A percentile compares a stretch with the other conserved stretches of the same genome.
Conservation (phyloP, 192 early-diverging fungal species). For the Phlyctochytrium bullatum region DNA sequence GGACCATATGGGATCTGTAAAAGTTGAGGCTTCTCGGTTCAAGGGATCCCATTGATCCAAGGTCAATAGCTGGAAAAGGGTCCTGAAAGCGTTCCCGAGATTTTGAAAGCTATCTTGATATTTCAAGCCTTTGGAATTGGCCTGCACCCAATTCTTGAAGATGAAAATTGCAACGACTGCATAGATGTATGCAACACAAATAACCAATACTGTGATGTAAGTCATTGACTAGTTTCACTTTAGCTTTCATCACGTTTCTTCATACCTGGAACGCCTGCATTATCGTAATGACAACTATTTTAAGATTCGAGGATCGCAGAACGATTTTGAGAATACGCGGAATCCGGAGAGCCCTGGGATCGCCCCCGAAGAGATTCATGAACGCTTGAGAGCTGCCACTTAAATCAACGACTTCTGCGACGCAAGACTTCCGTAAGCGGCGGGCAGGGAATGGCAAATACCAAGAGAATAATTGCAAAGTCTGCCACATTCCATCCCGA, state of each 20-base stretch:
- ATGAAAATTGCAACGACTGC: conserved; percentile 40
- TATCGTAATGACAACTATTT: conserved; percentile 44
- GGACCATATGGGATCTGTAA: conserved; percentile 30
- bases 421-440: neutral
- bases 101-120: conserved; percentile 9
- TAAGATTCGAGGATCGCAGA: conserved; percentile 30
- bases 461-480: conserved; percentile 13
- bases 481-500: conserved; percentile 31
- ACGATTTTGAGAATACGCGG: conserved; percentile 38
- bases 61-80: conserved; percentile 44
- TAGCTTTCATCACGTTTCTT: neutral
- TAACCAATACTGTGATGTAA: conserved; percentile 40
- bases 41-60: conserved; percentile 48
- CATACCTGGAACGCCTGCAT: conserved; percentile 40
- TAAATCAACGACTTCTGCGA: conserved; percentile 19
- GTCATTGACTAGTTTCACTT: conserved; percentile 33
- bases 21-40: conserved; percentile 18
- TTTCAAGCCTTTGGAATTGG: conserved; percentile 13
- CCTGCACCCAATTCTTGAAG: conserved; percentile 27
- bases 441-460: neutral
- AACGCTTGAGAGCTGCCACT: neutral
- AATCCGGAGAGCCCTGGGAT: conserved; percentile 27
- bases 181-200: conserved; percentile 35
- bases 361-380: neutral
- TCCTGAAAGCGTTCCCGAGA: conserved; percentile 33